Evolutionary conservation across 768 basidiomycete species (phyloP), one percentile per base, ranked within the genome.

Genomic region (Exidia glandulosa): DNA sequence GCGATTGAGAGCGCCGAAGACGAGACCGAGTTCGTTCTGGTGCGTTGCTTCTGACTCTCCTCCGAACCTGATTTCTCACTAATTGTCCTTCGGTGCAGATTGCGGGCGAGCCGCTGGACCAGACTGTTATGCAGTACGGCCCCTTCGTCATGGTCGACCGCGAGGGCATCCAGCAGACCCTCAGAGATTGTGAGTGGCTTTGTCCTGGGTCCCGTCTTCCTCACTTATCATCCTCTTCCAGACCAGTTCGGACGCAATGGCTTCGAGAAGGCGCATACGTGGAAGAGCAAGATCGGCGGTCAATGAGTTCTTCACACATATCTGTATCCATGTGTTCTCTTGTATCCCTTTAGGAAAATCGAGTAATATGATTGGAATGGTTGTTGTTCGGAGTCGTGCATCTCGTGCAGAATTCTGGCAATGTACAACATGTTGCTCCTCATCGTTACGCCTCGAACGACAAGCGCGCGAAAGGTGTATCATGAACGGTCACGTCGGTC

Each of bases 61-160:
- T 37, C 52, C n/a, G n/a, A n/a, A 19, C 31, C 55, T 61, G 63
- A 41, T 58, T 61, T 57, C 57, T 50, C 41, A 60, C 12, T 57
- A 12, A 34, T 37, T 61, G n/a, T 33, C 23, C 37, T 33, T 27
- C 34, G 16, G 29, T 50, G 14, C 61, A 87, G 88, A 78, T 87
- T 62, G 85, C 94, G 3, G 94, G 89, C 19, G 88, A 94, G 72
- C 92, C 94, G 14, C 78, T 97, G 3, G 83, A 94, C 62, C 94
- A 97, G 70, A 79, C 83, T 1, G 90, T 97, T 12, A 79, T 90
- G 61, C 94, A 95, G 67, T 85, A 91, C 63, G 89, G 88, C 3
- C 89, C 90, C 6, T 90, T 90, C 66, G 94, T 95, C 16, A 87
- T 94, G 83, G 93, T 88, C 10, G 82, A 80, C 2, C 76, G 77